phyloP scores from a whole-genome alignment of 2,329 filamentous ascomycete genomes.

The Leptodontidium sp. region DNA sequence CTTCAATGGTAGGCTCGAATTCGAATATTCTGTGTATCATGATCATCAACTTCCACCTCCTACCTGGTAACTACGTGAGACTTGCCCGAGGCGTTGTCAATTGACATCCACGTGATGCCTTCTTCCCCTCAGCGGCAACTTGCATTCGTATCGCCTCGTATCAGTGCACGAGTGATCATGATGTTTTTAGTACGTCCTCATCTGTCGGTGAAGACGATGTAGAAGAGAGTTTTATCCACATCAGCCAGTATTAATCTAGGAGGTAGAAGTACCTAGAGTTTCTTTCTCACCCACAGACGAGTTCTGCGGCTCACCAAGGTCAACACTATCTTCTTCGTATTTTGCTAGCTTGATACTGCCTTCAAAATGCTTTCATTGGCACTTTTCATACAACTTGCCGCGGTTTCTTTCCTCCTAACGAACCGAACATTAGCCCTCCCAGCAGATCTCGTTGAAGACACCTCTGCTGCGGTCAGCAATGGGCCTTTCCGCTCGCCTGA shows the following conservation, averaged over 20 bases:
- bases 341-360: not conserved
- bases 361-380: not conserved
- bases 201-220: not conserved
- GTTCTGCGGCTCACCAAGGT: not conserved
- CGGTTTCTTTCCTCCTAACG: not conserved
- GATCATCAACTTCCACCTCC: too few species aligned
- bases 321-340: not conserved
- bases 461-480: not conserved
- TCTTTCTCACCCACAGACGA: not conserved
- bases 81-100: not conserved
- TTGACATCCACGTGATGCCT: not conserved
- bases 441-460: not conserved
- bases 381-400: not conserved
- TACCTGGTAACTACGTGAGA: too few species aligned
- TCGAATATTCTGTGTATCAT: too few species aligned
- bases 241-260: not conserved
- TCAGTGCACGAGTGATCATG: conserved; percentile 4
- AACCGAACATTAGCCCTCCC: not conserved
- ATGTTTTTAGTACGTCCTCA: not conserved
- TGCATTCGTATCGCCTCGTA: conserved; percentile 10
- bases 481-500: conserved; percentile 5
- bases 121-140: conserved; percentile 12
- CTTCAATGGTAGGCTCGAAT: too few species aligned
- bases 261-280: not conserved
- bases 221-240: not conserved